A percentile compares a stretch with the other conserved stretches of the same genome.
Evolutionary conservation across 139 green algal species (phyloP).

Genomic region (Chlorella sp.): DNA sequence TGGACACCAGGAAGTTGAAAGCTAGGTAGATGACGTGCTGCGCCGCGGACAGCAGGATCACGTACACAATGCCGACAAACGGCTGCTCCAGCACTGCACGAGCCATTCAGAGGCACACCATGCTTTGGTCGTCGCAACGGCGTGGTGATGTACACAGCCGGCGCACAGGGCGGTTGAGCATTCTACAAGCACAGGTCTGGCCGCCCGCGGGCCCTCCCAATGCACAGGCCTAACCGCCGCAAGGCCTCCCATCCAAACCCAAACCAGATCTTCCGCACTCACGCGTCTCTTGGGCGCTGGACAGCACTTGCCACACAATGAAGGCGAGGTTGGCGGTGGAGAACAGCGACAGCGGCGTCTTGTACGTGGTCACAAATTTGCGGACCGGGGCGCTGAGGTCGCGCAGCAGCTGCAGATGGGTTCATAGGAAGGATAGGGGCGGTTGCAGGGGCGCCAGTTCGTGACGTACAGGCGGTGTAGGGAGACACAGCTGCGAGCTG

Average conservation of each 20-base stretch:
- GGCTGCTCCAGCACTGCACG: slow-evolving; percentile 50
- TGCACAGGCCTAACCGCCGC: too few species aligned
- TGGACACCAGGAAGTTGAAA: slow-evolving; percentile 45
- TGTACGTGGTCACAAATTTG: slow-evolving; percentile 20
- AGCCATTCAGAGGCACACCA: too few species aligned
- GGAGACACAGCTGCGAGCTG: neutral
- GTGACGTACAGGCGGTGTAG: neutral
- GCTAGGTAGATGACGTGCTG: slow-evolving; percentile 69
- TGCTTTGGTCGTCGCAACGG: too few species aligned
- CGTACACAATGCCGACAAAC: slow-evolving; percentile 55
- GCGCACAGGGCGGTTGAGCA: too few species aligned
- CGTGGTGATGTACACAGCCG: too few species aligned
- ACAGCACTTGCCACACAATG: slow-evolving; percentile 71
- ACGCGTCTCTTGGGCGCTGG: neutral
- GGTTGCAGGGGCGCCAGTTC: neutral
- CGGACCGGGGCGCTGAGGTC: neutral
- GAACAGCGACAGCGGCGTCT: slow-evolving; percentile 5
- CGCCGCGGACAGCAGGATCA: slow-evolving; percentile 58
- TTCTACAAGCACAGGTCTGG: too few species aligned
- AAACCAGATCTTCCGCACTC: too few species aligned
- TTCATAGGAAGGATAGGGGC: neutral
- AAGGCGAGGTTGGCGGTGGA: slow-evolving; percentile 28
- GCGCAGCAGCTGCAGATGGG: neutral
- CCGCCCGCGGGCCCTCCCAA: too few species aligned
- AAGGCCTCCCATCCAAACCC: too few species aligned